These are phyloP conservation scores for Fistulina hepatica DNA, from an alignment of 1,284 basidiomycete genomes.

Conservation along the genomic window DNA sequence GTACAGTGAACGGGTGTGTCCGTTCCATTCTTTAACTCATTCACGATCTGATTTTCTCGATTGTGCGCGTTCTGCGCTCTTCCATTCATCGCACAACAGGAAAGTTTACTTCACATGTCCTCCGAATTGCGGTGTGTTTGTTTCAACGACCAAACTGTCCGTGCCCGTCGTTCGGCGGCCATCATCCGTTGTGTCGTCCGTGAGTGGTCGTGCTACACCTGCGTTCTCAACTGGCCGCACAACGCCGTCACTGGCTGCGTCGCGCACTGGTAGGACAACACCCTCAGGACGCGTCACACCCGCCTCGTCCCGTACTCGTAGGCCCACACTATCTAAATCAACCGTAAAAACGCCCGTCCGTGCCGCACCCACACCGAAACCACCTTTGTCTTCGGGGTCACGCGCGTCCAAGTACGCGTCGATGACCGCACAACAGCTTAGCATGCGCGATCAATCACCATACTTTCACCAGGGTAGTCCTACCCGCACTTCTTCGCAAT, in stretches of 20 bases:
- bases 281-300: conserved; percentile 23
- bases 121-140: conserved; percentile 84
- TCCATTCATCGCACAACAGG: conserved; percentile 26
- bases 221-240: conserved; percentile 31
- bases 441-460: conserved; percentile 29
- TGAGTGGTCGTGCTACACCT: conserved; percentile 47
- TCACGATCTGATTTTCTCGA: neutral
- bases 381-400: conserved; percentile 67
- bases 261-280: conserved; percentile 34
- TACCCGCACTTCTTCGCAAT: conserved; percentile 24
- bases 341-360: conserved; percentile 19
- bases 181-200: conserved; percentile 69
- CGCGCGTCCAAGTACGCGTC: conserved; percentile 75
- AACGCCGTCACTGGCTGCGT: conserved; percentile 34
- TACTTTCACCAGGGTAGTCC: conserved; percentile 27
- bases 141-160: conserved; percentile 73
- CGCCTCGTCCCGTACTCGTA: conserved; percentile 24
- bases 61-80: conserved; percentile 6
- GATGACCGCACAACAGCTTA: conserved; percentile 75
- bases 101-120: conserved; percentile 83
- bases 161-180: conserved; percentile 68
- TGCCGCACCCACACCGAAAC: conserved; percentile 42
- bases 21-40: neutral
- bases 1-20: conserved; percentile 77
- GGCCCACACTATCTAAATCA: conserved; percentile 23